These are phyloP conservation scores for Aureobasidium sp. DNA, from an alignment of 2,329 filamentous ascomycete species.

Conservation along the genomic window DNA sequence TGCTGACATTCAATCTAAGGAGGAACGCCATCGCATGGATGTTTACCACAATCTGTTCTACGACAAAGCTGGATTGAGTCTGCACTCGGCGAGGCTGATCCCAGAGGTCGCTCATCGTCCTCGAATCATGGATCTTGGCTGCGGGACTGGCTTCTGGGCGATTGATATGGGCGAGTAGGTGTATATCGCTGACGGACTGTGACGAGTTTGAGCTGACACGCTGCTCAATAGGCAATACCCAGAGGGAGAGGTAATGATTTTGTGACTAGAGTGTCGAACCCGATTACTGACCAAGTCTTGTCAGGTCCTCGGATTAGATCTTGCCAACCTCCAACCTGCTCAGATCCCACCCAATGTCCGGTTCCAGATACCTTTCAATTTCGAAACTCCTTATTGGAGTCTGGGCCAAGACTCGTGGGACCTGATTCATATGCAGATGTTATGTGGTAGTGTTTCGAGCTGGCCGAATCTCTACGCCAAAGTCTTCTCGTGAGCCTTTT, in stretches of 20 bases:
- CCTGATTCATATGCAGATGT: constrained; percentile 72
- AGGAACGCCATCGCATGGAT: constrained; percentile 14
- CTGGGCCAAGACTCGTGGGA: constrained; percentile 64
- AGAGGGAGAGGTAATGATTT: constrained; percentile 39
- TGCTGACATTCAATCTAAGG: background rate
- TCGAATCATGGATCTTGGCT: constrained; percentile 60
- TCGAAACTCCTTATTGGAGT: constrained; percentile 63
- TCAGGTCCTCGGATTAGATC: constrained; percentile 51
- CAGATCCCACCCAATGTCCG: constrained; percentile 59
- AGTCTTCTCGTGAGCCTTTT: constrained; percentile 48
- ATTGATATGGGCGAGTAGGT: constrained; percentile 74
- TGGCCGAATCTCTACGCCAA: constrained; percentile 70
- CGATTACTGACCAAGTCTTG: constrained; percentile 1
- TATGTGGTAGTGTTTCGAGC: constrained; percentile 65
- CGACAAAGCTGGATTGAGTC: constrained; percentile 10
- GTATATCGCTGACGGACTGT: background rate
- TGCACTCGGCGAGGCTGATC: constrained; percentile 10
- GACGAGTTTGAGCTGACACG: background rate
- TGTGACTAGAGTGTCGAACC: background rate
- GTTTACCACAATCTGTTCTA: constrained; percentile 14
- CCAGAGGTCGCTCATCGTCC: constrained; percentile 22
- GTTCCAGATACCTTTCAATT: constrained; percentile 62
- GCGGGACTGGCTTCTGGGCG: constrained; percentile 85
- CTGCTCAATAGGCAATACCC: constrained; percentile 35
- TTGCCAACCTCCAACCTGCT: constrained; percentile 53